phyloP scores from a whole-genome alignment of 805 yeast species.

The Diddensiella transvaalensis region DNA sequence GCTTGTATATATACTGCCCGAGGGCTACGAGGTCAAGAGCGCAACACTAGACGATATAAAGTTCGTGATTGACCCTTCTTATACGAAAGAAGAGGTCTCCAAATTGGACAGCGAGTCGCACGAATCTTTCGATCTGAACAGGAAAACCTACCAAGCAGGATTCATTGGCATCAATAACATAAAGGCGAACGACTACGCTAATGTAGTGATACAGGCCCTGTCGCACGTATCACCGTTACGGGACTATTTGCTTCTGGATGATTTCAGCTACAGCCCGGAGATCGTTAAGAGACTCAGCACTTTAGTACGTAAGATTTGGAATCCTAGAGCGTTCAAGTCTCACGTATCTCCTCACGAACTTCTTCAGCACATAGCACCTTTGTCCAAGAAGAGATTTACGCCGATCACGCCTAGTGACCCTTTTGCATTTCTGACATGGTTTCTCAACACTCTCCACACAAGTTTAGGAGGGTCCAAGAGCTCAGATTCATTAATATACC shows the following conservation, averaged over 20 bases:
- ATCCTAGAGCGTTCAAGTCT: conserved; percentile 49
- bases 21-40: conserved; percentile 44
- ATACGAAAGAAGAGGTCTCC: conserved; percentile 35
- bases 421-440: conserved; percentile 55
- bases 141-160: conserved; percentile 54
- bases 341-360: conserved; percentile 70
- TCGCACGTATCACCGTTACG: conserved; percentile 53
- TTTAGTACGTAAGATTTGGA: conserved; percentile 62
- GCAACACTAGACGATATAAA: conserved; percentile 49
- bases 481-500: conserved; percentile 22
- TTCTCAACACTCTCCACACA: conserved; percentile 47
- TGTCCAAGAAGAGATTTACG: conserved; percentile 44
- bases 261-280: conserved; percentile 25
- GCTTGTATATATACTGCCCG: conserved; percentile 61
- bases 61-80: conserved; percentile 51
- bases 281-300: conserved; percentile 44
- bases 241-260: conserved; percentile 40
- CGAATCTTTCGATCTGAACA: conserved; percentile 39
- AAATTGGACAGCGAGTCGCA: conserved; percentile 30
- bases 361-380: conserved; percentile 44
- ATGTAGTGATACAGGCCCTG: conserved; percentile 53
- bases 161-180: conserved; percentile 61
- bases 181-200: conserved; percentile 50
- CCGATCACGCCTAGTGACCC: conserved; percentile 47
- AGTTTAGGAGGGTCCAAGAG: conserved; percentile 29